Evolutionary conservation across 441 rosid species (phyloP).

Genomic region (Aquilaria agallochum): DNA sequence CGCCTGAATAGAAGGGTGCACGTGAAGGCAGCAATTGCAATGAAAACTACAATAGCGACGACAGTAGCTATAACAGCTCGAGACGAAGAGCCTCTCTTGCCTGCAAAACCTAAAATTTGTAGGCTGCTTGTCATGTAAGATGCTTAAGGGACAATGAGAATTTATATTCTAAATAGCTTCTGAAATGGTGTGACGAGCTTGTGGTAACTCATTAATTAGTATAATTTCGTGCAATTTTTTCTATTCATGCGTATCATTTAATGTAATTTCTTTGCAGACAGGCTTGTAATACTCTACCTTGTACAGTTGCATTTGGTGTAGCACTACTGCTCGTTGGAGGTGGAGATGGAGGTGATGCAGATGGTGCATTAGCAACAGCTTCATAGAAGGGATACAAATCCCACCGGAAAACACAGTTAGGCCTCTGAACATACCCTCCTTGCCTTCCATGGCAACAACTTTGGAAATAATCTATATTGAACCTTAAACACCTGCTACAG

Average conservation of each 20-base stretch:
- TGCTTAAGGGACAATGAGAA: too few species aligned
- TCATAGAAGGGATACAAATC: constrained; percentile 24
- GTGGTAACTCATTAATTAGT: background rate
- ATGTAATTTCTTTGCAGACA: too few species aligned
- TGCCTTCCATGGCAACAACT: constrained; percentile 5
- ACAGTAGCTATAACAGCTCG: constrained; percentile 1
- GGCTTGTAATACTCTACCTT: background rate
- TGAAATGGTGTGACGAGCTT: too few species aligned
- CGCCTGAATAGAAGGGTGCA: background rate
- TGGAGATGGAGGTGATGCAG: constrained; percentile 18
- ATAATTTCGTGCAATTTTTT: background rate
- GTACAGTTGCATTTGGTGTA: background rate
- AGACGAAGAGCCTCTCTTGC: constrained; percentile 3
- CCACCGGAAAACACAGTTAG: constrained; percentile 32
- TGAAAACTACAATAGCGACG: background rate
- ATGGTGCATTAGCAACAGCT: constrained; percentile 7
- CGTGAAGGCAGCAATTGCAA: constrained; percentile 3
- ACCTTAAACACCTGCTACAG: constrained; percentile 23
- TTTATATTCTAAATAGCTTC: too few species aligned
- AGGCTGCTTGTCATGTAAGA: too few species aligned
- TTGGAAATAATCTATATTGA: constrained; percentile 13
- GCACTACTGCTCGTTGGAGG: background rate
- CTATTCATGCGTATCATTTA: background rate
- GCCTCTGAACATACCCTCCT: constrained; percentile 22
- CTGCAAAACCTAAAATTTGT: constrained; percentile 7